phyloP scores from a whole-genome alignment of 108 stramenopile species.

The Hondaea fermentalgiana region DNA sequence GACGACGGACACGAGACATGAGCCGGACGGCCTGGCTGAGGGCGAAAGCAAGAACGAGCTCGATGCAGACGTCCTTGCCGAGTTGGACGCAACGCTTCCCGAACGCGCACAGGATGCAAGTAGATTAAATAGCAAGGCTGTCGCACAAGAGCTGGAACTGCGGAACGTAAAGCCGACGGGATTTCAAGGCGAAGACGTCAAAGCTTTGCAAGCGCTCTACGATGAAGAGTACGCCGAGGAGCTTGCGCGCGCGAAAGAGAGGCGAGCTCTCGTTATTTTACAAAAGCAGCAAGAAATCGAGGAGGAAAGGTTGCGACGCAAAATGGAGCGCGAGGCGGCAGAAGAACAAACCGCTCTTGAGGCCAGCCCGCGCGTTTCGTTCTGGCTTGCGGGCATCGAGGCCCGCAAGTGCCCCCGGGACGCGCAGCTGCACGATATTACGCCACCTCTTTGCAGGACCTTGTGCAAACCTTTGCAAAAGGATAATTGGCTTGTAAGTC shows the following conservation, averaged over 20 bases:
- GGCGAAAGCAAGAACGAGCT: neutral
- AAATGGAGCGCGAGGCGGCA: constrained; percentile 10
- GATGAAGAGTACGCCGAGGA: neutral
- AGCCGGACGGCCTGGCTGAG: neutral
- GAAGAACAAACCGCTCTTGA: neutral
- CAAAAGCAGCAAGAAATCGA: neutral
- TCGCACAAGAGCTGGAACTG: neutral
- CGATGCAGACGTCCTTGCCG: neutral
- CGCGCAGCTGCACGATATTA: neutral
- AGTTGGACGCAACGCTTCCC: neutral
- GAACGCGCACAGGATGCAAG: neutral
- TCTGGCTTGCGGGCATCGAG: neutral
- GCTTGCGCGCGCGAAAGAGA: neutral
- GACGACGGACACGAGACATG: neutral
- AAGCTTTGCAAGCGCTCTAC: neutral
- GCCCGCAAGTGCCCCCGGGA: neutral
- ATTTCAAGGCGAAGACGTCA: neutral
- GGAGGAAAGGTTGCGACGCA: neutral
- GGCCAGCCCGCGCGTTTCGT: neutral
- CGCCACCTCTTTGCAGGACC: neutral
- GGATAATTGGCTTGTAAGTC: neutral
- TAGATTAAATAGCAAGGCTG: neutral
- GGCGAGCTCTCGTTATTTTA: neutral
- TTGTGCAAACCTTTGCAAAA: neutral
- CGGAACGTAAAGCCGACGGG: neutral